phyloP scores from a whole-genome alignment of 1,139 yeast species.

The Suzukiozyma palmioleophila region DNA sequence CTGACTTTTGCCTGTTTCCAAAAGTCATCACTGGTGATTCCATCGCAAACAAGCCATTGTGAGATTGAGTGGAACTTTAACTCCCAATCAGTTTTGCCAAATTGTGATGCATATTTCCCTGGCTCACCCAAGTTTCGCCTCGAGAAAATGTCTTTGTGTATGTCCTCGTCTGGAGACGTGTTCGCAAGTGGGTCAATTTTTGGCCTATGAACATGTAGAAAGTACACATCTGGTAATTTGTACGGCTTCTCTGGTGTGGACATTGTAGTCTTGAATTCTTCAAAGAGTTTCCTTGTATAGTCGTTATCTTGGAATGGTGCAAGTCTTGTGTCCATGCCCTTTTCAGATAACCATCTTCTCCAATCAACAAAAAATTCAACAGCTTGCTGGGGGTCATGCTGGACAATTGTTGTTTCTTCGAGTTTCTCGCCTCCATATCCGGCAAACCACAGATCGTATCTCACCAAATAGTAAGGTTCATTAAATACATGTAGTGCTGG shows the following conservation, averaged over 20 bases:
- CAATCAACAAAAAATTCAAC: conserved; percentile 22
- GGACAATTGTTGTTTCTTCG: conserved; percentile 31
- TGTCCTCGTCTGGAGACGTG: conserved; percentile 11
- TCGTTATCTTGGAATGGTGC: conserved; percentile 28
- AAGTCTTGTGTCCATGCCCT: conserved; percentile 25
- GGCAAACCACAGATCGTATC: conserved; percentile 20
- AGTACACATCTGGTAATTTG: conserved; percentile 23
- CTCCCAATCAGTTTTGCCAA: conserved; percentile 28
- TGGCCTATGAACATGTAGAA: conserved; percentile 43
- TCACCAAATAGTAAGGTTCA: conserved; percentile 30
- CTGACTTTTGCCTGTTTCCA: conserved; percentile 21
- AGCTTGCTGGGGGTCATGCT: conserved; percentile 27
- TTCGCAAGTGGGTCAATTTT: conserved; percentile 31
- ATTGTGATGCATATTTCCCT: conserved; percentile 11
- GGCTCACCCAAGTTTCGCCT: conserved; percentile 21
- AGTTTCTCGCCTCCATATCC: conserved; percentile 18
- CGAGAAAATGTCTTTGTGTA: conserved; percentile 11
- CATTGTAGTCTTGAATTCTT: conserved; percentile 16
- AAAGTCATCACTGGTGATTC: conserved; percentile 18
- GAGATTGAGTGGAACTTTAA: conserved; percentile 31
- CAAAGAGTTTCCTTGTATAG: conserved; percentile 19
- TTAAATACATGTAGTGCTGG: conserved; percentile 35
- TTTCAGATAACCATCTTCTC: conserved; percentile 20
- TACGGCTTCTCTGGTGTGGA: conserved; percentile 7
- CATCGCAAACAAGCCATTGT: conserved; percentile 33